Evolutionary conservation across 768 basidiomycete species (phyloP).

Genomic region (Suillus brevipes): DNA sequence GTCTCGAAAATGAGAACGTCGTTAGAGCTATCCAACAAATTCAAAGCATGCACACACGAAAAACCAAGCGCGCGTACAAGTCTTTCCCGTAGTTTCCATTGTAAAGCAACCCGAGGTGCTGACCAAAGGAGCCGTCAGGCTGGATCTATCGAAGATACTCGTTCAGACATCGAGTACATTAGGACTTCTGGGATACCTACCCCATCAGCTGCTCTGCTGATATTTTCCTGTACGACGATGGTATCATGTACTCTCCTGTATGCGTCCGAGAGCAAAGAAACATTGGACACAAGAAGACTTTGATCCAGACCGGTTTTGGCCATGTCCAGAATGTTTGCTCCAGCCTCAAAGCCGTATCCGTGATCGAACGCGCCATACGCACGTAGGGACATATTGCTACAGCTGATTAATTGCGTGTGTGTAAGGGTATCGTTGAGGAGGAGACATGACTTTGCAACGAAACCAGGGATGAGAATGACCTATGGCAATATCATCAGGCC

Average conservation of each 20-base stretch:
- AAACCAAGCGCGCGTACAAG: constrained; percentile 33
- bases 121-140: constrained; percentile 28
- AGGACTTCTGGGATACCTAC: constrained; percentile 35
- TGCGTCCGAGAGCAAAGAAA: constrained; percentile 47
- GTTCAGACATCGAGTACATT: background rate
- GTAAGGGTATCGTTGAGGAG: constrained; percentile 51
- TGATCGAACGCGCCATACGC: constrained; percentile 49
- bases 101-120: constrained; percentile 67
- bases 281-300: constrained; percentile 41
- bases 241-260: constrained; percentile 54
- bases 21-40: constrained; percentile 44
- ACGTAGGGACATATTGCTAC: constrained; percentile 50
- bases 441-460: constrained; percentile 58
- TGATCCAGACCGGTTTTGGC: constrained; percentile 60
- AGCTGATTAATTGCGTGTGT: constrained; percentile 41
- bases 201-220: constrained; percentile 52
- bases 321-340: constrained; percentile 67
- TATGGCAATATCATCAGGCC: constrained; percentile 19
- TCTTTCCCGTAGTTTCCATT: constrained; percentile 71
- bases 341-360: constrained; percentile 51
- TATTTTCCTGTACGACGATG: constrained; percentile 44
- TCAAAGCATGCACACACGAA: background rate
- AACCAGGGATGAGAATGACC: constrained; percentile 61
- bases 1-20: constrained; percentile 63
- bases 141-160: constrained; percentile 6